A percentile compares a stretch with the other conserved stretches of the same genome.
Evolutionary conservation across 495 filamentous ascomycete species (phyloP).

Genomic region (Talaromyces thailandensis): DNA sequence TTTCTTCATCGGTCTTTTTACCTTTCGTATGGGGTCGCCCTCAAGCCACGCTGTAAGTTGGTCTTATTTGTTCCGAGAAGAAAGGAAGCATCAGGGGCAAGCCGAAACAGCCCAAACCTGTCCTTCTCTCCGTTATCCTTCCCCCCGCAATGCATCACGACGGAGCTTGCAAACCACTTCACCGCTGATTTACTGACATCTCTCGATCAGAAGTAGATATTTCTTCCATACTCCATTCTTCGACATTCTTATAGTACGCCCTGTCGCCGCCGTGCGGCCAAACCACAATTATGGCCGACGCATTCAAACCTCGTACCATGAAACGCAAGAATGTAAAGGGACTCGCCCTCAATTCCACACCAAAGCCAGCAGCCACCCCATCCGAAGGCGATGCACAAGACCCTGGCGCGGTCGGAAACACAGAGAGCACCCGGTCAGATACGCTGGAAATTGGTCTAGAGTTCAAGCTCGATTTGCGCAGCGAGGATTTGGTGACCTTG

Average conservation of each 20-base stretch:
- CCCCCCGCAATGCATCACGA: not conserved
- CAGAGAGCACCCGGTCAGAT: constrained; percentile 52
- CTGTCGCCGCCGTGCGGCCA: not conserved
- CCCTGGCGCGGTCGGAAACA: constrained; percentile 51
- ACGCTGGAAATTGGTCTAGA: constrained; percentile 95
- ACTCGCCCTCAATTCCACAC: constrained; percentile 68
- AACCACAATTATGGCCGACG: constrained; percentile 60
- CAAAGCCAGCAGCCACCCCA: constrained; percentile 46
- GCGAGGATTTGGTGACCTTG: constrained; percentile 84
- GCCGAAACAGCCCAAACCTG: not conserved
- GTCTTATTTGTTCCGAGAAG: not conserved
- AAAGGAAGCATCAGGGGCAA: not conserved
- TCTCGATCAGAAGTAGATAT: not conserved
- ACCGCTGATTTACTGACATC: not conserved
- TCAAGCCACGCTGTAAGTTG: not conserved
- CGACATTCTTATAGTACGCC: not conserved
- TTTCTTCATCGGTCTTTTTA: not conserved
- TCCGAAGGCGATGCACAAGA: constrained; percentile 51
- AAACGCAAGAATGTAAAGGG: constrained; percentile 98
- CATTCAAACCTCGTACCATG: constrained; percentile 81
- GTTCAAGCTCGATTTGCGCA: constrained; percentile 84
- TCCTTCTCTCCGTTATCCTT: not conserved
- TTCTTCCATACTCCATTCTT: not conserved
- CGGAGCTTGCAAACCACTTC: not conserved
- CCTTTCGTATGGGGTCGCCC: not conserved